Percentiles rank a stretch among this genome's conserved stretches.
phyloP scores from a whole-genome alignment of 805 yeast species.

The Wickerhamomyces xylosicus region DNA sequence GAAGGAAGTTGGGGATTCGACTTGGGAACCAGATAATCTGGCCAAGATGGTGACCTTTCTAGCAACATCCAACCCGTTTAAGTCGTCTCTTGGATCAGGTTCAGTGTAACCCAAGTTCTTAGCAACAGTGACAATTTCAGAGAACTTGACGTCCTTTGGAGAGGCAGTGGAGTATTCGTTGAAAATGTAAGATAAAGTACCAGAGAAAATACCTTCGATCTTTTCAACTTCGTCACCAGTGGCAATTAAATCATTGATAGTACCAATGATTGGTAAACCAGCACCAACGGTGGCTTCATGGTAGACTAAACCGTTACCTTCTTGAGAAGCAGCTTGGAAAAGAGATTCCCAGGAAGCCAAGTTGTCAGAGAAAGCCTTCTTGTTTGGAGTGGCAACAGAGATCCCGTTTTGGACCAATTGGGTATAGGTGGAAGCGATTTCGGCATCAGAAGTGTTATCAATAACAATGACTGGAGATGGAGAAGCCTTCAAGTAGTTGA shows the following conservation, averaged over 20 bases:
- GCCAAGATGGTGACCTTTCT: conserved; percentile 96
- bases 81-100: conserved; percentile 98
- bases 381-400: conserved; percentile 96
- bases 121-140: conserved; percentile 84
- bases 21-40: conserved; percentile 78
- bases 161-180: conserved; percentile 77
- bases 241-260: conserved; percentile 75
- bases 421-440: conserved; percentile 71
- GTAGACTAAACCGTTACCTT: conserved; percentile 62
- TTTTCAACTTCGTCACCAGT: conserved; percentile 91
- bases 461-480: conserved; percentile 72
- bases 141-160: conserved; percentile 59
- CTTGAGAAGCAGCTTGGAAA: conserved; percentile 41
- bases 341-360: conserved; percentile 68
- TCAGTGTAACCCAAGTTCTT: conserved; percentile 92
- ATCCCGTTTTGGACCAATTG: conserved; percentile 64
- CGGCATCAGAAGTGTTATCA: conserved; percentile 87
- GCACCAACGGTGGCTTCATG: conserved; percentile 99
- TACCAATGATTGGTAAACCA: conserved; percentile 87
- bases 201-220: conserved; percentile 94
- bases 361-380: conserved; percentile 87
- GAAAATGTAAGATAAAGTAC: conserved; percentile 90
- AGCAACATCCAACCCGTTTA: conserved; percentile 97
- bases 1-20: conserved; percentile 84
- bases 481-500: conserved; percentile 53